These are phyloP conservation scores for Endotrypanum monterogeii DNA, from an alignment of 208 protist species.

Conservation along the genomic window DNA sequence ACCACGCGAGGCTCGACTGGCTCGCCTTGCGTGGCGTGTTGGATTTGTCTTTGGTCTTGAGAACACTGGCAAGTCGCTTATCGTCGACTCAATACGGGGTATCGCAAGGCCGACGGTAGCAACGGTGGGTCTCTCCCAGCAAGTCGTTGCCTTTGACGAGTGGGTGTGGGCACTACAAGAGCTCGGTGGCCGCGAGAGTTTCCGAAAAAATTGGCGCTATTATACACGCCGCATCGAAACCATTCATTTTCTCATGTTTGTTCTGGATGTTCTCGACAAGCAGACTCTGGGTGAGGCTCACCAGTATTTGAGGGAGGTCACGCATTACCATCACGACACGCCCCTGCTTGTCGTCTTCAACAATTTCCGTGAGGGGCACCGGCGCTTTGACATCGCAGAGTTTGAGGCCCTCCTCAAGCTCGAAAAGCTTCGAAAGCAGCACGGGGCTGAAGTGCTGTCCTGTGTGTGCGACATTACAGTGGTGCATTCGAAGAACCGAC, in stretches of 20 bases:
- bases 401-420: slow-evolving; percentile 45
- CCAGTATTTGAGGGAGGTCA: slow-evolving; percentile 65
- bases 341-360: slow-evolving; percentile 86
- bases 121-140: slow-evolving; percentile 75
- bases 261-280: slow-evolving; percentile 65
- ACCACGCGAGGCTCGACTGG: slow-evolving; percentile 63
- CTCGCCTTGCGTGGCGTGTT: slow-evolving; percentile 56
- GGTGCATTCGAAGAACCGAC: slow-evolving; percentile 54
- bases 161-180: slow-evolving; percentile 85
- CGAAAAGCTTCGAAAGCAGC: slow-evolving; percentile 43
- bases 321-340: slow-evolving; percentile 41
- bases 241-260: slow-evolving; percentile 83
- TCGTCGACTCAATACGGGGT: slow-evolving; percentile 76
- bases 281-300: slow-evolving; percentile 43
- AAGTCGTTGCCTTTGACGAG: slow-evolving; percentile 77
- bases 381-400: slow-evolving; percentile 38
- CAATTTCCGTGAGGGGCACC: slow-evolving; percentile 61
- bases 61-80: slow-evolving; percentile 84
- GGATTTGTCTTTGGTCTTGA: slow-evolving; percentile 78
- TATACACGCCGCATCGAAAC: slow-evolving; percentile 63
- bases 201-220: slow-evolving; percentile 79
- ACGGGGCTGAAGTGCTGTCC: slow-evolving; percentile 46
- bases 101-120: slow-evolving; percentile 64
- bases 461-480: slow-evolving; percentile 78
- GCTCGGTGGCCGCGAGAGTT: slow-evolving; percentile 84